Percentiles rank a stretch among this genome's conserved stretches.
Evolutionary conservation across 306 rosid genomes (phyloP).

Genomic region (Gastrolobium villosum): DNA sequence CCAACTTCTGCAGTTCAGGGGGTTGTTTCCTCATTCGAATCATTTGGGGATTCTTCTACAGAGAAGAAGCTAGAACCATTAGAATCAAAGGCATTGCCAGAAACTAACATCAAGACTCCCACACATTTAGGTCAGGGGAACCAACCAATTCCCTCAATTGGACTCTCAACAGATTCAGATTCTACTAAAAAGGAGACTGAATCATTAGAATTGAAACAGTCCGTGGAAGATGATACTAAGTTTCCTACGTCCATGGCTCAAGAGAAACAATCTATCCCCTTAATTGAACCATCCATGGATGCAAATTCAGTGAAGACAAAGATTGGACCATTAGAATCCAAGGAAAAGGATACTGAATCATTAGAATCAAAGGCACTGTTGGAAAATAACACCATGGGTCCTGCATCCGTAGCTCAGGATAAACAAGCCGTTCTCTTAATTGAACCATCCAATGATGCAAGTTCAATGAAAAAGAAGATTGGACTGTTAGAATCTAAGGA

Average conservation of each 20-base stretch:
- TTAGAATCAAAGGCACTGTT: conserved; percentile 5
- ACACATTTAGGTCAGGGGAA: conserved; percentile 36
- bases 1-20: conserved; percentile 23
- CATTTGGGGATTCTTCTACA: neutral
- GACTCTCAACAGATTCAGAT: conserved; percentile 45
- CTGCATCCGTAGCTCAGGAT: conserved; percentile 20
- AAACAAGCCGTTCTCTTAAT: conserved; percentile 32
- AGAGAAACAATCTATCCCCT: conserved; percentile 49
- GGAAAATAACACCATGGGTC: conserved; percentile 31
- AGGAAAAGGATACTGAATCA: conserved; percentile 34
- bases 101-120: conserved; percentile 39
- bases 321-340: conserved; percentile 31
- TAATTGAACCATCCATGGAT: conserved; percentile 31
- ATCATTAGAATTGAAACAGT: conserved; percentile 45
- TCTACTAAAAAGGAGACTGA: conserved; percentile 31
- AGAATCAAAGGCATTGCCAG: conserved; percentile 32
- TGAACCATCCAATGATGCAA: conserved; percentile 38
- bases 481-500: conserved; percentile 41
- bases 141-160: conserved; percentile 41
- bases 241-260: conserved; percentile 41
- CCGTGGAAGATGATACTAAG: conserved; percentile 48
- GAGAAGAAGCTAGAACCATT: conserved; percentile 41
- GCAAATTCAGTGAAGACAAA: conserved; percentile 29
- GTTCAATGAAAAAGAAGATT: conserved; percentile 44
- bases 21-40: conserved; percentile 15